A percentile compares a stretch with the other conserved stretches of the same genome.
These are phyloP conservation scores for Ogataea sp. DNA, from an alignment of 805 yeast species.

Conservation along the genomic window DNA sequence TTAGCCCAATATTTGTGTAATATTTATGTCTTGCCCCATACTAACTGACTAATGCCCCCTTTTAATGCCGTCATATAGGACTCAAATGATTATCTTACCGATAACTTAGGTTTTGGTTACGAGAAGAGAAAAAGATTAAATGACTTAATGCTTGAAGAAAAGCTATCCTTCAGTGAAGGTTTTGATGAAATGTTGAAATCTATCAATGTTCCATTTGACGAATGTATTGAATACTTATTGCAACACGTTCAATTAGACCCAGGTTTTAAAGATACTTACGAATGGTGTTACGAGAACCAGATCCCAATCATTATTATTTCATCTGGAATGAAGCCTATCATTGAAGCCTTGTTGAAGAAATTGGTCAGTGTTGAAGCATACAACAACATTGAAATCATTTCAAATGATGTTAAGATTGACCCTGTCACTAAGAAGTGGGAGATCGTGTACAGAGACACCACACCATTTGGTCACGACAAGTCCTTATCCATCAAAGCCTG, in stretches of 20 bases:
- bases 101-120: constrained; percentile 78
- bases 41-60: no score
- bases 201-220: constrained; percentile 63
- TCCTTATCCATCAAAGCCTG: constrained; percentile 64
- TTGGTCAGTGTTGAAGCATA: constrained; percentile 69
- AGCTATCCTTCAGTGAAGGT: constrained; percentile 70
- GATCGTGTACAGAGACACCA: constrained; percentile 76
- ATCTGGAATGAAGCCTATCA: constrained; percentile 91
- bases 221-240: constrained; percentile 67
- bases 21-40: no score
- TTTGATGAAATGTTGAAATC: constrained; percentile 82
- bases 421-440: constrained; percentile 63
- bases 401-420: constrained; percentile 59
- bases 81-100: constrained; percentile 88
- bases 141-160: constrained; percentile 62
- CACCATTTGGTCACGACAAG: constrained; percentile 93
- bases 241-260: constrained; percentile 74
- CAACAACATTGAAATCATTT: constrained; percentile 65
- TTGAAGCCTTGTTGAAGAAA: constrained; percentile 62
- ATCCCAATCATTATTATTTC: constrained; percentile 86
- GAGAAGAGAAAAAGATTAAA: constrained; percentile 59
- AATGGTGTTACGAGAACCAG: constrained; percentile 63
- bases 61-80: no score
- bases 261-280: constrained; percentile 76
- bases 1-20: no score